phyloP scores from a whole-genome alignment of 2,329 filamentous ascomycete genomes.

The Pyricularia pennisetigena region DNA sequence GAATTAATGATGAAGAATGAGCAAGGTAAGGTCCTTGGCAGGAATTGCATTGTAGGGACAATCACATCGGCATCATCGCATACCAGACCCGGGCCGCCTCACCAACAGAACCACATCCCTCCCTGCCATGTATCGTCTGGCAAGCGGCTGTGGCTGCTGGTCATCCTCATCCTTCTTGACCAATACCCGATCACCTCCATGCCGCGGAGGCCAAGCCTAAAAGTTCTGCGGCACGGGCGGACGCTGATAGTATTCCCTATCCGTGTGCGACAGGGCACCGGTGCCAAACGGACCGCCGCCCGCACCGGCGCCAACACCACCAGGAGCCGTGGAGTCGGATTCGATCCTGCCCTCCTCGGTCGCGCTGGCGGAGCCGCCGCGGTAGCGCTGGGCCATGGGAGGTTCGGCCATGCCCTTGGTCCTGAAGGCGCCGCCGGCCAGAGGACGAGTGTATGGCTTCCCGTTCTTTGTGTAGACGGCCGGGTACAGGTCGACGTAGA shows the following conservation, averaged over 20 bases:
- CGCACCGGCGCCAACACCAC: not conserved
- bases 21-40: not conserved
- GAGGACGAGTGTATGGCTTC: conserved; percentile 4
- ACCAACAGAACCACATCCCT: not conserved
- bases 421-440: conserved; percentile 1
- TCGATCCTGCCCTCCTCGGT: not conserved
- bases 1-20: not conserved
- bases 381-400: not conserved
- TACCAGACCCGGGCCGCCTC: not conserved
- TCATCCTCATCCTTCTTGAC: not conserved
- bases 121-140: not conserved
- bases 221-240: not conserved
- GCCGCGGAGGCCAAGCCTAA: not conserved
- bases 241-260: not conserved
- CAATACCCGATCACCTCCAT: not conserved
- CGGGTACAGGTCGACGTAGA: conserved; percentile 78
- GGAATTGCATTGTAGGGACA: not conserved
- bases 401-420: conserved; percentile 4
- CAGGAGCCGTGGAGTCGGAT: conserved; percentile 4
- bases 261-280: not conserved
- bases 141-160: not conserved
- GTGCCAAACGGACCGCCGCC: not conserved
- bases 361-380: not conserved
- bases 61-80: not conserved
- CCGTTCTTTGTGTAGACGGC: conserved; percentile 52